Percentiles rank a stretch among this genome's conserved stretches.
Conservation (phyloP, 208 protist species). For the Trypanosoma cruzi region DNA sequence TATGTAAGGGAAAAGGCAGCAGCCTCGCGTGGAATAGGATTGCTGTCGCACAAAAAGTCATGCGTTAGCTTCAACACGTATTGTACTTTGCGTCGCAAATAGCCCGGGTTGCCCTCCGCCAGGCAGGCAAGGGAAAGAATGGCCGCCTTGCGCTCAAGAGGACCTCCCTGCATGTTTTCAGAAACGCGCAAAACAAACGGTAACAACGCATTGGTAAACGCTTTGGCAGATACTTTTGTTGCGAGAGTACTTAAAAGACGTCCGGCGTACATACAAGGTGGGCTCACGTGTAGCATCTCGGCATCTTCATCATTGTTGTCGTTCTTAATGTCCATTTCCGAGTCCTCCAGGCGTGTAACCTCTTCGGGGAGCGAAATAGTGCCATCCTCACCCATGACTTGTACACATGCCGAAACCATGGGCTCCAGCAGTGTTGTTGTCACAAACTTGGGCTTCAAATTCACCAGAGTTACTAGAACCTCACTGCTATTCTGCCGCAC, state of each 20-base stretch:
- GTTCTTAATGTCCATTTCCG: conserved; percentile 32
- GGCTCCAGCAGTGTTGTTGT: conserved; percentile 52
- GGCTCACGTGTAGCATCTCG: conserved; percentile 62
- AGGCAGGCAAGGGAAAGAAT: conserved; percentile 76
- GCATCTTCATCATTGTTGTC: conserved; percentile 45
- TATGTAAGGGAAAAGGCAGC: conserved; percentile 74
- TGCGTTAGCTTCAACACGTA: conserved; percentile 71
- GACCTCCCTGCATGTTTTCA: conserved; percentile 35
- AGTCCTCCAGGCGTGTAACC: conserved; percentile 31
- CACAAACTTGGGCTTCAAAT: conserved; percentile 70
- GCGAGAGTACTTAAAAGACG: conserved; percentile 67
- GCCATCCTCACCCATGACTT: conserved; percentile 76
- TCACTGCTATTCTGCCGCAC: conserved; percentile 59
- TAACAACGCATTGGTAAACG: conserved; percentile 58
- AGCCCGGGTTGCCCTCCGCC: conserved; percentile 64
- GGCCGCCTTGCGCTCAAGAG: conserved; percentile 67
- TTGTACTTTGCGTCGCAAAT: conserved; percentile 69
- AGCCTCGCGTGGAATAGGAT: conserved; percentile 69
- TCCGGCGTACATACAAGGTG: conserved; percentile 68
- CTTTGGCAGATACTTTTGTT: conserved; percentile 50
- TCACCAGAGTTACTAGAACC: conserved; percentile 47
- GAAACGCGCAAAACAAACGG: conserved; percentile 52
- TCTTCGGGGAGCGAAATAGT: conserved; percentile 66
- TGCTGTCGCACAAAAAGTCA: conserved; percentile 46
- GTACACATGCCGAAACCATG: conserved; percentile 56